A percentile compares a stretch with the other conserved stretches of the same genome.
Evolutionary conservation across 768 basidiomycete genomes (phyloP).

Genomic region (Tricholoma flavovirens): DNA sequence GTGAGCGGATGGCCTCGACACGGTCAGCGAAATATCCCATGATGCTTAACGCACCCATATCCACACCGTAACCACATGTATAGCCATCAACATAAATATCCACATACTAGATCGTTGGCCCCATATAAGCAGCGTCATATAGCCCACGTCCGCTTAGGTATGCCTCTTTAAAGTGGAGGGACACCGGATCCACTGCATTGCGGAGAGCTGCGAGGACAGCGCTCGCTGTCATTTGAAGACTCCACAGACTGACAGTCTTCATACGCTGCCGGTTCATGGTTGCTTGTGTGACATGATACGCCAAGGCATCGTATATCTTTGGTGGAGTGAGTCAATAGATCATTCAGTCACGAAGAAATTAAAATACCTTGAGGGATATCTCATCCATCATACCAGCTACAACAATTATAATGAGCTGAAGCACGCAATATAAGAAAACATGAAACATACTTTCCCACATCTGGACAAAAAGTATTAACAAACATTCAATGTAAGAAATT

Average conservation of each 20-base stretch:
- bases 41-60: background rate
- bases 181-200: constrained; percentile 68
- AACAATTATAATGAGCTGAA: constrained; percentile 15
- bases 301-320: constrained; percentile 88
- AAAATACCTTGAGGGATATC: constrained; percentile 71
- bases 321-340: constrained; percentile 1
- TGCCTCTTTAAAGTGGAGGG: constrained; percentile 38
- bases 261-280: constrained; percentile 83
- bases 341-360: constrained; percentile 7
- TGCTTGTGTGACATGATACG: constrained; percentile 88
- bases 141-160: constrained; percentile 30
- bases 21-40: background rate
- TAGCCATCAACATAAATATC: background rate
- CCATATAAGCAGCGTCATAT: constrained; percentile 11
- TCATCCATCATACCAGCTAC: constrained; percentile 91
- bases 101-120: constrained; percentile 4
- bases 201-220: constrained; percentile 78
- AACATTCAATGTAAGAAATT: constrained; percentile 5
- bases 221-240: constrained; percentile 87
- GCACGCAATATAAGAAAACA: background rate
- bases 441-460: constrained; percentile 83
- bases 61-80: background rate
- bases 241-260: constrained; percentile 90
- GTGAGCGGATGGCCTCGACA: background rate
- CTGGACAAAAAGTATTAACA: constrained; percentile 32